phyloP scores from a whole-genome alignment of 768 basidiomycete species.

The Gyrodon lividus region DNA sequence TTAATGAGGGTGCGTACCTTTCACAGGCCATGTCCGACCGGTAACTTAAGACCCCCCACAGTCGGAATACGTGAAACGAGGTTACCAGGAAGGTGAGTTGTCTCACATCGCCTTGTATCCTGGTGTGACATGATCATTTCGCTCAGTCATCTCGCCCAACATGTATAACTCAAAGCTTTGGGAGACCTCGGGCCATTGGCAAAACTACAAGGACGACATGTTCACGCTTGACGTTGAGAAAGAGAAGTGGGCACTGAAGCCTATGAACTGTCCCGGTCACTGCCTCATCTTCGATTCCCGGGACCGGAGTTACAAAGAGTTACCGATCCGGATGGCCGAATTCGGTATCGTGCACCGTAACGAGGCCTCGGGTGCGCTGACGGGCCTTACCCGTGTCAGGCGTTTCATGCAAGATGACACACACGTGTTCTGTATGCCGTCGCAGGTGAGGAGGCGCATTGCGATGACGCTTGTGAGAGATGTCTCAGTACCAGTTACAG shows the following conservation, averaged over 20 bases:
- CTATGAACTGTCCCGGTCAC: constrained; percentile 99
- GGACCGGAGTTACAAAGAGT: constrained; percentile 91
- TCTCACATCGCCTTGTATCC: background rate
- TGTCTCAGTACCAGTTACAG: constrained; percentile 36
- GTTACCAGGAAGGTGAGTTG: constrained; percentile 82
- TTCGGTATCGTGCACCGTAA: constrained; percentile 98
- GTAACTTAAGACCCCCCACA: constrained; percentile 29
- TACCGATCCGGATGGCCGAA: constrained; percentile 97
- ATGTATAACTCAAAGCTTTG: constrained; percentile 96
- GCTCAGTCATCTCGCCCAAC: constrained; percentile 91
- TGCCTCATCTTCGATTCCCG: constrained; percentile 93
- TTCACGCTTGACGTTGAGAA: constrained; percentile 93
- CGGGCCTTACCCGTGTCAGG: constrained; percentile 89
- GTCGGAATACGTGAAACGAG: constrained; percentile 93
- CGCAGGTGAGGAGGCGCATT: constrained; percentile 54
- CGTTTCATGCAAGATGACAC: constrained; percentile 98
- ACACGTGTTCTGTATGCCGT: constrained; percentile 96
- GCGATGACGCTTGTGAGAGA: background rate
- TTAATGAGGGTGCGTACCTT: constrained; percentile 73
- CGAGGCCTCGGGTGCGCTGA: constrained; percentile 92
- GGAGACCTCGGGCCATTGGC: constrained; percentile 98
- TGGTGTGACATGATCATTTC: constrained; percentile 9
- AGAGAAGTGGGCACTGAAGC: constrained; percentile 93
- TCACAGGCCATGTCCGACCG: constrained; percentile 3
- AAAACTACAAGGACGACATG: constrained; percentile 98